Evolutionary conservation across 163 green algal species (phyloP), one percentile per base, ranked within the genome.

Genomic region (Chloromonas sp.): DNA sequence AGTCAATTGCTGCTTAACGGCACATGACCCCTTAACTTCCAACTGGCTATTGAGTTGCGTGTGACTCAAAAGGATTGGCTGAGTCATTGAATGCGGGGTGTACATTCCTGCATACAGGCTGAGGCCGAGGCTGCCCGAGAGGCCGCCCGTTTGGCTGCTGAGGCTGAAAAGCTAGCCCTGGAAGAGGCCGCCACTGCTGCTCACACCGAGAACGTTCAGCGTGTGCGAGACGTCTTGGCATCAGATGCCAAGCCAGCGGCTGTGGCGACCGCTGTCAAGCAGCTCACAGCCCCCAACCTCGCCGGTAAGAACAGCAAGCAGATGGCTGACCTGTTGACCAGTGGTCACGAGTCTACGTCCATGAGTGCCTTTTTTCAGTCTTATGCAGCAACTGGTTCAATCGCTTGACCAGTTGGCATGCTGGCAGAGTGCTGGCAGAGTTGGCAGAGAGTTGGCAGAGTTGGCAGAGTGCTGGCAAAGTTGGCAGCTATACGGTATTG

Each of bases 231-330:
- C 13, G 57, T 86, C 81, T 80, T 92, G 77, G 76, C 80, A 8
- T 86, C 87, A 1, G 78, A 79, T 78, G 83, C 82, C 61, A 59
- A 14, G 15, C 78, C 84, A 1, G 60, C 80, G 2, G 83, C 87
- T 8, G 83, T 94, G 36, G 87, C 88, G 14, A 78, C 87, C 58
- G 89, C 87, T 3, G n/a, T 95, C 11, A 90, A 87, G 74, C 77
- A 85, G 14, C 84, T 95, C 61, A 84, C 86, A 0, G 90, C 94
- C 0, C 87, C 93, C 66, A 74, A 74, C 66, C 66, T 74, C 66
- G 66, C 66, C 66, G 66, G 66, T 74, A 11, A 36, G 36, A 36
- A 36, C 36, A 36, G 36, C 36, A 36, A 36, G 36, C 36, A 36
- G 36, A 36, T 36, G 36, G 36, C 36, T 36, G 36, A 36, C 36